Evolutionary conservation across 352 stramenopile genomes (phyloP).

Genomic region (Pythium sukuiense): DNA sequence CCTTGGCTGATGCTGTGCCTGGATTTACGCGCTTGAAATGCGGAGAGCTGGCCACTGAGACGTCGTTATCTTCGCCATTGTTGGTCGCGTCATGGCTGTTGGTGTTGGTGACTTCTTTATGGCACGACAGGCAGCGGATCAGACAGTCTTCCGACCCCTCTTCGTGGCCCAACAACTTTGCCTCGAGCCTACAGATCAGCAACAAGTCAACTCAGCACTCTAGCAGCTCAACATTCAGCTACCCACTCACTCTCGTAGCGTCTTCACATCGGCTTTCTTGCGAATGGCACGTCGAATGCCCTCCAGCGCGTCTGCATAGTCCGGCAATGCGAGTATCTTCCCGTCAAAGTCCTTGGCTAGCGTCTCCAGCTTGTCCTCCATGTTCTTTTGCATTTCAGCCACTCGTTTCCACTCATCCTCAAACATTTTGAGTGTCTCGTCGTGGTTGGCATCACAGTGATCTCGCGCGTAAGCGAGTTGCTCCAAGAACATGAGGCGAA

Average conservation of each 20-base stretch:
- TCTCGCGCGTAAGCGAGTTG: slow-evolving; percentile 38
- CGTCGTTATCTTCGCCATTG: slow-evolving; percentile 29
- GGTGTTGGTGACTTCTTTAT: slow-evolving; percentile 52
- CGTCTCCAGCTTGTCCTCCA: slow-evolving; percentile 24
- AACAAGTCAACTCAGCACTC: not conserved
- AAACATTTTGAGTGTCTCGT: slow-evolving; percentile 29
- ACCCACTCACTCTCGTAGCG: slow-evolving; percentile 54
- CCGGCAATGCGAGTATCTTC: slow-evolving; percentile 44
- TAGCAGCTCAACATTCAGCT: not conserved
- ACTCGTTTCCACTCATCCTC: slow-evolving; percentile 35
- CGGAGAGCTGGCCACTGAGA: slow-evolving; percentile 13
- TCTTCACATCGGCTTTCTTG: slow-evolving; percentile 63
- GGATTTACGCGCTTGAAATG: slow-evolving; percentile 50
- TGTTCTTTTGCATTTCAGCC: slow-evolving; percentile 13
- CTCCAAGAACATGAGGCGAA: slow-evolving; percentile 36
- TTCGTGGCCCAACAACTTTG: slow-evolving; percentile 46
- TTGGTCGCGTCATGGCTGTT: slow-evolving; percentile 4
- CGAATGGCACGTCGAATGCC: slow-evolving; percentile 40
- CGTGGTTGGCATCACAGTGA: slow-evolving; percentile 33
- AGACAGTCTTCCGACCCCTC: slow-evolving; percentile 63
- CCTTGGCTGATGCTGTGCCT: slow-evolving; percentile 42
- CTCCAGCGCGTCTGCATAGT: slow-evolving; percentile 48
- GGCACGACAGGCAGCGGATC: slow-evolving; percentile 66
- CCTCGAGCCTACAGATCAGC: slow-evolving; percentile 36
- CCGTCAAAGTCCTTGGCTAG: slow-evolving; percentile 39